Conservation (phyloP, 129 eudicot genomes). For the Logfia minima region DNA sequence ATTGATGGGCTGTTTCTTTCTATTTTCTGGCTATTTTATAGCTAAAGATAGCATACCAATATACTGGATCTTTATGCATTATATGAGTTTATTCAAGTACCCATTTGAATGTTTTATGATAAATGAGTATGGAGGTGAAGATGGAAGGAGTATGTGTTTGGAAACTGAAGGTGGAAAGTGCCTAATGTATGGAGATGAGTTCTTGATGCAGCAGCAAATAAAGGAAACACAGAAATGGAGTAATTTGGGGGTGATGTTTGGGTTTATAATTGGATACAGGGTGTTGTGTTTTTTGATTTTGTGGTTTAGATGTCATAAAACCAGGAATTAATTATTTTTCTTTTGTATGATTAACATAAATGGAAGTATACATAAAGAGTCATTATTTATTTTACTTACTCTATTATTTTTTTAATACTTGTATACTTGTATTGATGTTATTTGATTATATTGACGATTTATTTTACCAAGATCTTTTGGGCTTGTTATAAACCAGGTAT, state of each 20-base stretch:
- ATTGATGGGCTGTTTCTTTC: conserved; percentile 88
- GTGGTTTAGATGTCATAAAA: conserved; percentile 74
- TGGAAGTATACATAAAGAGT: conserved; percentile 5
- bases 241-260: conserved; percentile 77
- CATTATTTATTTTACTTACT: conserved; percentile 9
- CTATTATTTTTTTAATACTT: not conserved
- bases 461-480: not conserved
- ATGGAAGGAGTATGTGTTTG: conserved; percentile 54
- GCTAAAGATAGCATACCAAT: conserved; percentile 70
- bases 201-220: conserved; percentile 65
- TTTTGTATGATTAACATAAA: conserved; percentile 10
- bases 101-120: conserved; percentile 91
- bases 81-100: conserved; percentile 86
- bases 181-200: conserved; percentile 61
- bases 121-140: conserved; percentile 83
- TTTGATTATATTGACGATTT: conserved; percentile 2
- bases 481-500: not conserved
- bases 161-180: conserved; percentile 55
- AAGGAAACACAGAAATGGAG: conserved; percentile 77
- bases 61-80: conserved; percentile 94
- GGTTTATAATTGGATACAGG: conserved; percentile 75
- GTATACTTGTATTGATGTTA: not conserved
- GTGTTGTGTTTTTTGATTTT: conserved; percentile 67
- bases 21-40: conserved; percentile 90
- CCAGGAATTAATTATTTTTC: conserved; percentile 43